phyloP scores from a whole-genome alignment of 1,284 basidiomycete species.

The Mrakiaceae sp. region DNA sequence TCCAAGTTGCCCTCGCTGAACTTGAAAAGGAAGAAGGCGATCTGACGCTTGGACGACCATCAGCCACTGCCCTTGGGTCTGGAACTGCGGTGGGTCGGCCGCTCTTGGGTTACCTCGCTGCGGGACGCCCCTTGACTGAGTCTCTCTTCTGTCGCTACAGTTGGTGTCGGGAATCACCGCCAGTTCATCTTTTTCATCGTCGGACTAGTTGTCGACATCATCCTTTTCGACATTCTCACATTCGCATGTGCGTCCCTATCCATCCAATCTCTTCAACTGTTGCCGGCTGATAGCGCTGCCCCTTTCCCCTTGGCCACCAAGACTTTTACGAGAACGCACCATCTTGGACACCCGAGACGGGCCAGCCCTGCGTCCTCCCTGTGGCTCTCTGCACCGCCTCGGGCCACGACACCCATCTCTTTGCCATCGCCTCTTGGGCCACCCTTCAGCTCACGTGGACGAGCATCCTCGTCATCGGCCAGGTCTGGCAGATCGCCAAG shows the following conservation, averaged over 20 bases:
- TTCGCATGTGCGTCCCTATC: slow-evolving; percentile 55
- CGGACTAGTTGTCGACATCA: slow-evolving; percentile 69
- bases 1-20: too few relatives aligned
- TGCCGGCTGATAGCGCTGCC: not conserved
- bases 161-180: slow-evolving; percentile 90
- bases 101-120: not conserved
- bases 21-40: not conserved
- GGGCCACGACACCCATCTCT: slow-evolving; percentile 64
- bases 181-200: slow-evolving; percentile 85
- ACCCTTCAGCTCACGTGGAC: slow-evolving; percentile 92
- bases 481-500: slow-evolving; percentile 80
- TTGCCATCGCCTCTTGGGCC: slow-evolving; percentile 69
- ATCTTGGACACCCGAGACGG: slow-evolving; percentile 34
- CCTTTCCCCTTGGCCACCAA: slow-evolving; percentile 15
- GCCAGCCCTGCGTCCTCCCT: slow-evolving; percentile 55
- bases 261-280: slow-evolving; percentile 15
- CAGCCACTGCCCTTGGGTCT: slow-evolving; percentile 98
- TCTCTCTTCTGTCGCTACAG: slow-evolving; percentile 34
- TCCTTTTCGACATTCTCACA: slow-evolving; percentile 68
- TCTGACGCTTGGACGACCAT: not conserved
- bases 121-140: not conserved
- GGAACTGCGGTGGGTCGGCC: slow-evolving; percentile 75
- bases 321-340: slow-evolving; percentile 35
- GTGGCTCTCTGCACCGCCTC: slow-evolving; percentile 53
- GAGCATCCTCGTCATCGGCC: slow-evolving; percentile 66